phyloP scores from a whole-genome alignment of 2,329 filamentous ascomycete species.

The Colletotrichum eleusines region DNA sequence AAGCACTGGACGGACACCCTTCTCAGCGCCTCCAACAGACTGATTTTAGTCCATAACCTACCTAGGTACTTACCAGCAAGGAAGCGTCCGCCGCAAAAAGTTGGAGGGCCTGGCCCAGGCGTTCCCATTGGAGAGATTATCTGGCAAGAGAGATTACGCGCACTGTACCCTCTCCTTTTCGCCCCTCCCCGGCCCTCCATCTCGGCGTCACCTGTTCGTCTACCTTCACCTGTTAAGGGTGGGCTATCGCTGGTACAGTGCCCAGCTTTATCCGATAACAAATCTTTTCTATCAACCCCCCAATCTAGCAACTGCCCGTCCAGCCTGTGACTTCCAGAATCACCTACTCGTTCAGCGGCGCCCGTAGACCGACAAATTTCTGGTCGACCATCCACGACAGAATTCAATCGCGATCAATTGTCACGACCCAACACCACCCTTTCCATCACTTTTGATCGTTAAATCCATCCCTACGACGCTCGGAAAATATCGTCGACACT shows the following conservation, averaged over 20 bases:
- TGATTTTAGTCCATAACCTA: too few relatives aligned
- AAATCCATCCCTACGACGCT: constrained; percentile 52
- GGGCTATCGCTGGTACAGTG: constrained; percentile 27
- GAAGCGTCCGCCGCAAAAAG: constrained; percentile 30
- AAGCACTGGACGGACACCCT: too few relatives aligned
- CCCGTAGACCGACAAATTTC: constrained; percentile 41
- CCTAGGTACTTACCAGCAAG: constrained; percentile 4
- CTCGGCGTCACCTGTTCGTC: neutral
- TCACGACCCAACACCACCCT: constrained; percentile 38
- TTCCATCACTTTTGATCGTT: constrained; percentile 42
- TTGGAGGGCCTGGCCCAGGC: constrained; percentile 36
- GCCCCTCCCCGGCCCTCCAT: constrained; percentile 16
- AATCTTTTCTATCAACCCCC: constrained; percentile 41
- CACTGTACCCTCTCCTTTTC: constrained; percentile 36
- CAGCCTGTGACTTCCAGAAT: constrained; percentile 39
- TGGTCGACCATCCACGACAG: constrained; percentile 42
- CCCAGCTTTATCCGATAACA: constrained; percentile 38
- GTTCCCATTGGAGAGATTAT: constrained; percentile 38
- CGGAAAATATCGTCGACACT: constrained; percentile 53
- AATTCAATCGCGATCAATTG: constrained; percentile 44
- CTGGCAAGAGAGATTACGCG: constrained; percentile 33
- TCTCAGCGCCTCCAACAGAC: constrained; percentile 2
- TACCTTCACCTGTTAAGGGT: constrained; percentile 20
- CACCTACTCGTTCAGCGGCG: constrained; percentile 39
- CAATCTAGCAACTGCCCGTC: constrained; percentile 39